Evolutionary conservation across 129 eudicot species (phyloP).

Genomic region (Artemisia argyi): DNA sequence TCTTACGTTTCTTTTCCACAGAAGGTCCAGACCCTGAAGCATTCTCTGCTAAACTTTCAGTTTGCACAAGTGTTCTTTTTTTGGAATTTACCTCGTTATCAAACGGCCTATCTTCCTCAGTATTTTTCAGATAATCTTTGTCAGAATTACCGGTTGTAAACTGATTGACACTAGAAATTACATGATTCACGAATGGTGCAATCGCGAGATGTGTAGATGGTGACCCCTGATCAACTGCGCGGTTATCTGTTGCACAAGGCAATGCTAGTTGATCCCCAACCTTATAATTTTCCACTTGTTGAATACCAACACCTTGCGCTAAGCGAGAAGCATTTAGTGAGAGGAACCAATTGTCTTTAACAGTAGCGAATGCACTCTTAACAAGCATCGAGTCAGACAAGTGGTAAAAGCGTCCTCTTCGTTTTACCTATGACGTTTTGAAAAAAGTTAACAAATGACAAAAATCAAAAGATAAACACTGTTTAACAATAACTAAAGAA

Average conservation of each 20-base stretch:
- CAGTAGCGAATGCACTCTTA: conserved; percentile 54
- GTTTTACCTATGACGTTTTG: conserved; percentile 56
- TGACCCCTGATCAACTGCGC: conserved; percentile 1
- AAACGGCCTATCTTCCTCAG: conserved; percentile 25
- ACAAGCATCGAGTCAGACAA: conserved; percentile 64
- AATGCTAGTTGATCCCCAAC: conserved; percentile 31
- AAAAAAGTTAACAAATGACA: too few relatives aligned
- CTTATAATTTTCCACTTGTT: conserved; percentile 12
- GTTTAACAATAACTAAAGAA: conserved; percentile 8
- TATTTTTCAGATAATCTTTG: too few relatives aligned
- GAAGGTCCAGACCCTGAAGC: conserved; percentile 20
- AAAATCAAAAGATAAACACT: not conserved
- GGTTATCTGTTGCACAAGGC: conserved; percentile 31
- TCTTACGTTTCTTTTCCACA: conserved; percentile 49
- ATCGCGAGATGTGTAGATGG: not conserved
- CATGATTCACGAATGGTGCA: conserved; percentile 26
- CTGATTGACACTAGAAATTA: conserved; percentile 17
- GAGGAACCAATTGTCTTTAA: conserved; percentile 49
- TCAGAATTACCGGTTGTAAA: conserved; percentile 25
- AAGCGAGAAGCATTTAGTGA: conserved; percentile 49
- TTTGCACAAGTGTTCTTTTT: conserved; percentile 22
- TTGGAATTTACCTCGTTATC: conserved; percentile 21
- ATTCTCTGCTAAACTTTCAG: not conserved
- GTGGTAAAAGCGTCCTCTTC: conserved; percentile 52
- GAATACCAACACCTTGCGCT: conserved; percentile 26